Evolutionary conservation across 345 rosid genomes (phyloP).

Genomic region (Chamaenerion angustifolium): DNA sequence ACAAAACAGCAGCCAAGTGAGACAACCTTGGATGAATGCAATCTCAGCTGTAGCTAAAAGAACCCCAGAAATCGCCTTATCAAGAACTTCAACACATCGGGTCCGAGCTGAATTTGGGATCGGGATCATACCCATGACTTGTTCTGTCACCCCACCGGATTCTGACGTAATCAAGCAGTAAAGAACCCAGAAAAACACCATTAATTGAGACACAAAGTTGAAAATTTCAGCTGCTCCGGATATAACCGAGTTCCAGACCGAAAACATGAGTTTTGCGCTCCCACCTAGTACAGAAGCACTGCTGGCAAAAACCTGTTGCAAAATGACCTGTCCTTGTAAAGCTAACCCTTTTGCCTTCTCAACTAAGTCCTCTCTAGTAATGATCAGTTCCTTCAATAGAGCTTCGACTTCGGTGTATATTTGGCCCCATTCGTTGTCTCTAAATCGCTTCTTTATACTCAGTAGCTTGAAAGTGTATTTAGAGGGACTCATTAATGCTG

Average conservation of each 20-base stretch:
- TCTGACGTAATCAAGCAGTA: slow-evolving; percentile 81
- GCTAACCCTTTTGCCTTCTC: slow-evolving; percentile 80
- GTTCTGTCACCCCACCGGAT: slow-evolving; percentile 92
- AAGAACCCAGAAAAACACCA: slow-evolving; percentile 79
- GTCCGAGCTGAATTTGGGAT: slow-evolving; percentile 41
- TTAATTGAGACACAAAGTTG: slow-evolving; percentile 68
- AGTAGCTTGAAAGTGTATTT: slow-evolving; percentile 63
- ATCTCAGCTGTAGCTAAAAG: slow-evolving; percentile 91
- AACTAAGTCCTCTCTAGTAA: slow-evolving; percentile 69
- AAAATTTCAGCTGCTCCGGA: slow-evolving; percentile 90
- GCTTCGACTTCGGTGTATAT: slow-evolving; percentile 65
- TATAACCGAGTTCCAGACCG: slow-evolving; percentile 51
- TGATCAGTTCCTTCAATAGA: slow-evolving; percentile 59
- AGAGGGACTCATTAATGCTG: slow-evolving; percentile 44
- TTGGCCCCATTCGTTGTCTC: slow-evolving; percentile 56
- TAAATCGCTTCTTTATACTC: slow-evolving; percentile 42
- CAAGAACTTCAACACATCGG: slow-evolving; percentile 79
- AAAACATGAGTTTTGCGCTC: slow-evolving; percentile 50
- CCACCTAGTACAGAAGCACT: slow-evolving; percentile 71
- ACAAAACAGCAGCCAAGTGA: slow-evolving; percentile 88
- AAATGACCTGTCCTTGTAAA: slow-evolving; percentile 59
- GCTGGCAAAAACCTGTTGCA: slow-evolving; percentile 50
- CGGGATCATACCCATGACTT: slow-evolving; percentile 79
- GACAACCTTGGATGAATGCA: slow-evolving; percentile 86
- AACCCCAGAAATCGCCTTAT: slow-evolving; percentile 73